Evolutionary conservation across 2,329 filamentous ascomycete species (phyloP).

Genomic region (Arthrobotrys entomopaga): DNA sequence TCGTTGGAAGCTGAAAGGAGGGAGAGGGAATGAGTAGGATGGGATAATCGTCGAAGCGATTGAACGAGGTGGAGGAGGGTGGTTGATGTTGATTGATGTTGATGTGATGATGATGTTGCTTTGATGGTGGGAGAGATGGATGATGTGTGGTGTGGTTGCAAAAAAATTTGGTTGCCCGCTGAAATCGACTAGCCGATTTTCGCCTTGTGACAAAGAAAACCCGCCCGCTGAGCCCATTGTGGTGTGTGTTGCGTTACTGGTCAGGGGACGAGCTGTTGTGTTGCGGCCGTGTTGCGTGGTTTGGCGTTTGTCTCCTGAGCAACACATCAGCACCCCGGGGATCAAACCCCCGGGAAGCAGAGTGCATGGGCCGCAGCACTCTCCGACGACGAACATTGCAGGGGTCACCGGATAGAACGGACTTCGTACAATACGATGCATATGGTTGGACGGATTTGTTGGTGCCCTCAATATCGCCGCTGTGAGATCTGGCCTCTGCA

Average conservation of each 20-base stretch:
- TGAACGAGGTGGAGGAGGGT: conserved; percentile 4
- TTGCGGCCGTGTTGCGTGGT: conserved; percentile 4
- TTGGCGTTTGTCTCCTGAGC: conserved; percentile 1
- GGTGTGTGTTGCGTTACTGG: conserved; percentile 4
- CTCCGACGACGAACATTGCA: too few species aligned
- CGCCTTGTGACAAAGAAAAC: conserved; percentile 4
- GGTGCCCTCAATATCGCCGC: conserved; percentile 11
- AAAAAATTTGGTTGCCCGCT: conserved; percentile 34
- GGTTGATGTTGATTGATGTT: conserved; percentile 8
- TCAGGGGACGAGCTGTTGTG: background rate
- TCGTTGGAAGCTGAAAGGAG: conserved; percentile 5
- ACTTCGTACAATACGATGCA: background rate
- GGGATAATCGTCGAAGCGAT: conserved; percentile 34
- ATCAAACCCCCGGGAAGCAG: too few species aligned
- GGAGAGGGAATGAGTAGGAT: conserved; percentile 9
- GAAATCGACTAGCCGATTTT: conserved; percentile 4
- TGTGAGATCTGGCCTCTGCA: conserved; percentile 1
- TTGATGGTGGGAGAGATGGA: conserved; percentile 2
- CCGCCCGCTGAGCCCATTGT: background rate
- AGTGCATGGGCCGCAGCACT: too few species aligned
- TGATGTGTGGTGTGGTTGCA: conserved; percentile 36
- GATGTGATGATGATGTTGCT: conserved; percentile 19
- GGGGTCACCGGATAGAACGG: too few species aligned
- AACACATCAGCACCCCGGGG: background rate
- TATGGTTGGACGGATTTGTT: background rate